Evolutionary conservation across 495 filamentous ascomycete species (phyloP), one percentile per base, ranked within the genome.

Genomic region (Coniosporium apollinis): DNA sequence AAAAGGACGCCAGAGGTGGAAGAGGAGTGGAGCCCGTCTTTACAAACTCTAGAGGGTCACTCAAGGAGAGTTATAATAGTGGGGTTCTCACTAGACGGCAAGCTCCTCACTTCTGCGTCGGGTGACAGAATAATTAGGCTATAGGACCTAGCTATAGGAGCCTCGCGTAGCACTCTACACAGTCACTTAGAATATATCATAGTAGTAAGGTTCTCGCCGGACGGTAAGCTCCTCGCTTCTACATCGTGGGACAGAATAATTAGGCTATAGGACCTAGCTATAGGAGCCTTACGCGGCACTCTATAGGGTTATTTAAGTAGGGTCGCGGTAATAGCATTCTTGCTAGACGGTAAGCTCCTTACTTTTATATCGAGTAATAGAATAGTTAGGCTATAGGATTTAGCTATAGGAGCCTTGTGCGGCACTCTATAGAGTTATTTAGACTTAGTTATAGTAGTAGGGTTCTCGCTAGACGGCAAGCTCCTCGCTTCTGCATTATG

Each of bases 211-310:
- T 33, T 33, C 13, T 33, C 30, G 16, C 35, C 21, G 10, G 35
- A 42, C 13, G 32, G 42, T 8, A 30, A 37, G 19, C 4, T 16
- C 7, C 20, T 45, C 4, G 42, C 42, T 22, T 45, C 42, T 1
- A 22, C 1, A 13, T 33, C 41, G n/a, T 0, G 1, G 3, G 30
- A 36, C 24, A 0, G 16, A 15, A 32, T 5, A 2, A 13, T 42
- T 11, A 1, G 30, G 16, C 39, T 45, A 15, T 45, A 39, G 42
- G 38, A 45, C 18, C 10, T 26, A 4, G 16, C 16, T 4, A 28
- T 22, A 22, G 22, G 42, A 5, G n/a, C 11, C 8, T 15, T 19
- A 19, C 7, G 26, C 11, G 3, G 4, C 22, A n/a, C n/a, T n/a
- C n/a, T n/a, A n/a, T n/a, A n/a, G n/a, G n/a, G n/a, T n/a, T n/a